phyloP scores from a whole-genome alignment of 2,329 filamentous ascomycete species.

The Lasiodiplodia citricola region DNA sequence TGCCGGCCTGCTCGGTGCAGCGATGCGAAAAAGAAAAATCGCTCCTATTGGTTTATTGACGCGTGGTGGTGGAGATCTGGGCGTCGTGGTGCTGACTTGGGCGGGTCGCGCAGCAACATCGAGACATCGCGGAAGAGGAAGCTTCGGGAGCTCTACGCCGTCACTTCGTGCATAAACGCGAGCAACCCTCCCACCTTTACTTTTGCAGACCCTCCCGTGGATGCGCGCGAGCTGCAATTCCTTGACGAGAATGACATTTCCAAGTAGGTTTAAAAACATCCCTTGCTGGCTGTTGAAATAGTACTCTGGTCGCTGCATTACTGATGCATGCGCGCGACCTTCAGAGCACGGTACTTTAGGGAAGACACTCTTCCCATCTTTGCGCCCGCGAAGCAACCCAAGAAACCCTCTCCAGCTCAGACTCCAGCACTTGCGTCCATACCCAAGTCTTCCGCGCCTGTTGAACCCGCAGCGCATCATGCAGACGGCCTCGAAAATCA shows the following conservation, averaged over 20 bases:
- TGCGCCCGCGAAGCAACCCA: constrained; percentile 36
- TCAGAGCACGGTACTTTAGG: constrained; percentile 63
- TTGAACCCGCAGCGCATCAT: constrained; percentile 27
- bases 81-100: constrained; percentile 30
- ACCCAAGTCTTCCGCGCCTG: constrained; percentile 34
- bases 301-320: constrained; percentile 29
- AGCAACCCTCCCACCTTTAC: constrained; percentile 62
- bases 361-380: constrained; percentile 38
- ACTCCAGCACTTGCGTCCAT: constrained; percentile 42
- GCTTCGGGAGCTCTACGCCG: constrained; percentile 82
- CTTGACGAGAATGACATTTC: constrained; percentile 63
- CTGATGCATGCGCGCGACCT: constrained; percentile 30
- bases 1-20: constrained; percentile 33
- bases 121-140: constrained; percentile 88
- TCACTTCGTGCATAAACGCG: constrained; percentile 70
- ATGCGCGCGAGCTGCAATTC: constrained; percentile 58
- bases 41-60: constrained; percentile 44
- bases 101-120: constrained; percentile 46
- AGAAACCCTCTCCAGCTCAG: constrained; percentile 27
- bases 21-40: constrained; percentile 49
- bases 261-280: constrained; percentile 53
- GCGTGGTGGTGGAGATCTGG: constrained; percentile 46
- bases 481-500: neutral
- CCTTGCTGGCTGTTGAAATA: constrained; percentile 38
- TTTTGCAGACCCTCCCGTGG: constrained; percentile 55